Evolutionary conservation across 352 stramenopile genomes (phyloP).

Genomic region (Phytophthora cajani): DNA sequence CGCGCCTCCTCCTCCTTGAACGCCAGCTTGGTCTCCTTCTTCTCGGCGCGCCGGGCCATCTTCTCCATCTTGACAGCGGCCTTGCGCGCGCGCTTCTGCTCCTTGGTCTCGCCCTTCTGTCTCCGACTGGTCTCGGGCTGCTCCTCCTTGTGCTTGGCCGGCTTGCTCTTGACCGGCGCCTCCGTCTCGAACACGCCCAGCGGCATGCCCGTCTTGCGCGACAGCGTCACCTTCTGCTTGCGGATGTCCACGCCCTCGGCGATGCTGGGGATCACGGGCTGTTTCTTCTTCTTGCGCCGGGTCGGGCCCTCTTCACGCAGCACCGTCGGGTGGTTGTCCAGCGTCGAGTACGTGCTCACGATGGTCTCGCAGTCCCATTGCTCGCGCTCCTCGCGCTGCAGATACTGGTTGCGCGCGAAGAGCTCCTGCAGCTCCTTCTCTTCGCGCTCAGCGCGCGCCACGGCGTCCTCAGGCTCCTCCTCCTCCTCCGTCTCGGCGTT

Average conservation of each 20-base stretch:
- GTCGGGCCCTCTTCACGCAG: constrained; percentile 73
- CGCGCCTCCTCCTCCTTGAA: constrained; percentile 94
- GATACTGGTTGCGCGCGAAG: constrained; percentile 69
- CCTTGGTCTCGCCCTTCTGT: constrained; percentile 87
- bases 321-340: constrained; percentile 98
- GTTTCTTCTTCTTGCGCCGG: constrained; percentile 88
- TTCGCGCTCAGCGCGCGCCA: constrained; percentile 36
- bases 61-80: constrained; percentile 92
- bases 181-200: constrained; percentile 88
- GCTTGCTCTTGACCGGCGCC: constrained; percentile 25
- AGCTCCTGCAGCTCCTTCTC: constrained; percentile 54
- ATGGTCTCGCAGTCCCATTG: constrained; percentile 98
- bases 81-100: constrained; percentile 95
- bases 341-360: constrained; percentile 97
- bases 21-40: constrained; percentile 94
- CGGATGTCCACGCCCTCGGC: constrained; percentile 42
- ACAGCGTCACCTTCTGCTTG: constrained; percentile 86
- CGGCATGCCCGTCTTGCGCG: constrained; percentile 95
- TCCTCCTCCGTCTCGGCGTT: constrained; percentile 50
- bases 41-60: constrained; percentile 90
- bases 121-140: constrained; percentile 32
- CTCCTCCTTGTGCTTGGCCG: constrained; percentile 36
- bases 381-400: constrained; percentile 66
- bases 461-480: constrained; percentile 41
- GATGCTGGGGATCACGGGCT: constrained; percentile 22